Evolutionary conservation across 805 yeast species (phyloP).

Genomic region (Priceomyces fermenticarens): DNA sequence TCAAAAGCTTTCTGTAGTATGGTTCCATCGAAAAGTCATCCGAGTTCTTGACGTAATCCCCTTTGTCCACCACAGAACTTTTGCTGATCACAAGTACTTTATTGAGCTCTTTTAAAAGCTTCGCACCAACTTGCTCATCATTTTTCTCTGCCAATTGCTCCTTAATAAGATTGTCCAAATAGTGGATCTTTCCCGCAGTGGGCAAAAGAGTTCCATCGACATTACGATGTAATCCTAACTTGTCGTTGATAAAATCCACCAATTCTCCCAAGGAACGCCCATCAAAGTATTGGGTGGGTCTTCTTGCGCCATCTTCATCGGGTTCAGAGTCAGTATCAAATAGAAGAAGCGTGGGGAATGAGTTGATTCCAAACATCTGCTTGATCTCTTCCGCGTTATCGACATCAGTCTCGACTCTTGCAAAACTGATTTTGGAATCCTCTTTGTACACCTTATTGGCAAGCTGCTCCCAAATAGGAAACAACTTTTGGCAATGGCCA

Average conservation of each 20-base stretch:
- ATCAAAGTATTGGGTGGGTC: conserved; percentile 27
- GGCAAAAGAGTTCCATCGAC: conserved; percentile 29
- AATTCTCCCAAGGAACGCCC: conserved; percentile 18
- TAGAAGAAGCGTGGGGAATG: conserved; percentile 55
- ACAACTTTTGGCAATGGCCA: conserved; percentile 51
- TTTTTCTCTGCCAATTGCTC: conserved; percentile 1
- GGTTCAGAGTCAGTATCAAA: conserved; percentile 30
- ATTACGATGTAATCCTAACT: conserved; percentile 25
- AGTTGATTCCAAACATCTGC: conserved; percentile 37
- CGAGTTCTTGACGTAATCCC: not conserved
- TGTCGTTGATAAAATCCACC: conserved; percentile 24
- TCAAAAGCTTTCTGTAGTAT: conserved; percentile 49
- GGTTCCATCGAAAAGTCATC: conserved; percentile 24
- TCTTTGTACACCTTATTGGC: conserved; percentile 47
- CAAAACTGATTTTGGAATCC: conserved; percentile 33
- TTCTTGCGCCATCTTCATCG: conserved; percentile 19
- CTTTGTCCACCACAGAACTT: conserved; percentile 8
- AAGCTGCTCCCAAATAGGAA: conserved; percentile 48
- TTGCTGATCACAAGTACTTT: conserved; percentile 3
- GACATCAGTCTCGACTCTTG: conserved; percentile 44
- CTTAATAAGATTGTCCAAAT: conserved; percentile 15
- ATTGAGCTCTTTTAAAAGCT: conserved; percentile 11
- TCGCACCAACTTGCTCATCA: conserved; percentile 6
- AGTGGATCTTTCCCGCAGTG: conserved; percentile 29
- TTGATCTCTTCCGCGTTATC: conserved; percentile 42